These are phyloP conservation scores for Coemansia sp. DNA, from an alignment of 192 early-diverging fungal species.

Conservation along the genomic window DNA sequence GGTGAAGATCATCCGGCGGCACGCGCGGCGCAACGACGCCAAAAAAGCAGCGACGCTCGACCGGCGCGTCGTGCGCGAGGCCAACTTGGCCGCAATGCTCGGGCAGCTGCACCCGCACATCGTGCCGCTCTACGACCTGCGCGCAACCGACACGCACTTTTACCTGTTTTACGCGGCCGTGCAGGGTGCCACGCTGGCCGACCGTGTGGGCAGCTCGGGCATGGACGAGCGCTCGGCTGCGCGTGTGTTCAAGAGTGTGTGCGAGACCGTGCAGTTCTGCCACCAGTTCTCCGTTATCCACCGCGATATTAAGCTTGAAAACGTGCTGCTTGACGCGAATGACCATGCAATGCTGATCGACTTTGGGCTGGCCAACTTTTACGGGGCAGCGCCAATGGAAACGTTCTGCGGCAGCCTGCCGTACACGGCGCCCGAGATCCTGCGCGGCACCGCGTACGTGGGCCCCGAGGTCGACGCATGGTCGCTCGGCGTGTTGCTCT, in stretches of 20 bases:
- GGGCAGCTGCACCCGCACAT: constrained; percentile 52
- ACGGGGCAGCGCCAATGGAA: constrained; percentile 60
- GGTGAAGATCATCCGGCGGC: constrained; percentile 49
- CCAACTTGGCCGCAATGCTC: constrained; percentile 49
- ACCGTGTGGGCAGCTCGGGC: constrained; percentile 40
- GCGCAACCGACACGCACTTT: constrained; percentile 53
- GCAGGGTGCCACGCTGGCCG: constrained; percentile 46
- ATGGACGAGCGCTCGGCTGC: constrained; percentile 32
- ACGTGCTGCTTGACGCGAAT: constrained; percentile 58
- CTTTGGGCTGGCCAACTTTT: constrained; percentile 89
- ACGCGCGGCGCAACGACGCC: constrained; percentile 23
- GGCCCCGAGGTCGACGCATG: constrained; percentile 97
- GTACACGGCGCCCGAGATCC: constrained; percentile 88
- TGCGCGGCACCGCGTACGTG: constrained; percentile 83
- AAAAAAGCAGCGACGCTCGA: constrained; percentile 51
- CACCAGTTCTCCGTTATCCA: constrained; percentile 76
- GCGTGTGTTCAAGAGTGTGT: constrained; percentile 31
- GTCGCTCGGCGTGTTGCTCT: constrained; percentile 91
- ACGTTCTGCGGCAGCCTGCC: constrained; percentile 95
- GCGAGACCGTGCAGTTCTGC: constrained; percentile 51
- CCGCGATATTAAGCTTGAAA: constrained; percentile 91
- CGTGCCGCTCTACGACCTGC: constrained; percentile 47
- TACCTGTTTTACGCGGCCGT: constrained; percentile 54
- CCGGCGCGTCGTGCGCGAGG: constrained; percentile 50
- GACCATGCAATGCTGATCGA: constrained; percentile 85